Evolutionary conservation across 2,329 filamentous ascomycete genomes (phyloP).

Genomic region (Clathrospora elynae): DNA sequence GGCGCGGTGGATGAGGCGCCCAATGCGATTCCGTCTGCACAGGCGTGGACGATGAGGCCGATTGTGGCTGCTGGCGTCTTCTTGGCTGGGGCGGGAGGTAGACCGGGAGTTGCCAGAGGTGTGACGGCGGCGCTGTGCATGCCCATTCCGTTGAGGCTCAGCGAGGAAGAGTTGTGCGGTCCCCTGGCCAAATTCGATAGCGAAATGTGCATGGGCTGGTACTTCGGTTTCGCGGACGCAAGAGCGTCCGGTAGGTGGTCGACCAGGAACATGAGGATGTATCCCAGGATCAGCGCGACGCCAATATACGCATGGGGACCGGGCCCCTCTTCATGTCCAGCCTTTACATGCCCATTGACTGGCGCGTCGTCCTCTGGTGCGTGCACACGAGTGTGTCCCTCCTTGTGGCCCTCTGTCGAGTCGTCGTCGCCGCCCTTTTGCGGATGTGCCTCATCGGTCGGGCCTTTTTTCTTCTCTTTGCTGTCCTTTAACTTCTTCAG

Average conservation of each 20-base stretch:
- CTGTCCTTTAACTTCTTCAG: slow-evolving; percentile 30
- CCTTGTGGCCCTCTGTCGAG: slow-evolving; percentile 45
- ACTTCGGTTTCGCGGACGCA: slow-evolving; percentile 61
- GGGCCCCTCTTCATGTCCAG: slow-evolving; percentile 48
- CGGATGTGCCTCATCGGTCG: slow-evolving; percentile 29
- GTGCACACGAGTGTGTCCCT: slow-evolving; percentile 46
- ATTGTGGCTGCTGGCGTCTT: slow-evolving; percentile 66
- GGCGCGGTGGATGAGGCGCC: slow-evolving; percentile 74
- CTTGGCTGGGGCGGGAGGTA: slow-evolving; percentile 39
- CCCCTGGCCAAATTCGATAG: slow-evolving; percentile 75
- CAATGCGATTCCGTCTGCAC: slow-evolving; percentile 93
- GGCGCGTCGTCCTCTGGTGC: slow-evolving; percentile 44
- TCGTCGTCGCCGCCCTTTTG: slow-evolving; percentile 48
- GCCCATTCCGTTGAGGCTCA: slow-evolving; percentile 41
- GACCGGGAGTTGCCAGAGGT: slow-evolving; percentile 42
- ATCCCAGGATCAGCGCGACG: slow-evolving; percentile 82
- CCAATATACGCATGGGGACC: slow-evolving; percentile 78
- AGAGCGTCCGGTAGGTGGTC: slow-evolving; percentile 58
- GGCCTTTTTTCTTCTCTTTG: slow-evolving; percentile 31
- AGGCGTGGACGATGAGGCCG: slow-evolving; percentile 93
- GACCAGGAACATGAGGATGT: slow-evolving; percentile 95
- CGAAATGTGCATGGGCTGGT: slow-evolving; percentile 81
- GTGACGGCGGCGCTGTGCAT: slow-evolving; percentile 34
- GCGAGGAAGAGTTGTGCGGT: slow-evolving; percentile 48
- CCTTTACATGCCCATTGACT: slow-evolving; percentile 52